Evolutionary conservation across 1,139 yeast species (phyloP).

Genomic region (Torulaspora globosa): DNA sequence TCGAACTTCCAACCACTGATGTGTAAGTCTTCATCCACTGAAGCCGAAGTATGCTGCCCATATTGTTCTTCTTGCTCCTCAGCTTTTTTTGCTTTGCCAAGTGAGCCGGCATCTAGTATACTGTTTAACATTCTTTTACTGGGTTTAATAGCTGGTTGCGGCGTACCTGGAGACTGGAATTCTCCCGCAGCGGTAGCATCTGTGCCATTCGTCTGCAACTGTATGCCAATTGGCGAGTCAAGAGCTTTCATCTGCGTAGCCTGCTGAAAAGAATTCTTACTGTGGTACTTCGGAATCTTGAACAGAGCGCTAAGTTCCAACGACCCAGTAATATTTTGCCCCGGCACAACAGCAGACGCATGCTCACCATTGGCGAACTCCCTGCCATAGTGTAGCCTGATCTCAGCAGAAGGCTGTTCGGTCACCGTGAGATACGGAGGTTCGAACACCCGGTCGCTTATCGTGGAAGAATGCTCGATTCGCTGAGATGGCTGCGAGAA

Average conservation of each 20-base stretch:
- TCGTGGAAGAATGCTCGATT: conserved; percentile 7
- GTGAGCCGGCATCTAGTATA: conserved; percentile 17
- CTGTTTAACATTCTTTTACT: conserved; percentile 25
- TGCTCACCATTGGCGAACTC: conserved; percentile 30
- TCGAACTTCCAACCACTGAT: conserved; percentile 38
- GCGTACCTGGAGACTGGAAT: conserved; percentile 5
- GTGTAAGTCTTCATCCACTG: conserved; percentile 20
- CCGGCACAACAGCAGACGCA: conserved; percentile 34
- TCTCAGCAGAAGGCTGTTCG: conserved; percentile 32
- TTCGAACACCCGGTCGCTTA: conserved; percentile 19
- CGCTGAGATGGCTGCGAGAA: not conserved
- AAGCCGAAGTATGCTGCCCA: conserved; percentile 6
- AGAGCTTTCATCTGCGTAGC: conserved; percentile 34
- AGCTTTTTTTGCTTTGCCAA: conserved; percentile 15
- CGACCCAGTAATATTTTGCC: conserved; percentile 41
- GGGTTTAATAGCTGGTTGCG: conserved; percentile 21
- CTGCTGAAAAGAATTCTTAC: conserved; percentile 32
- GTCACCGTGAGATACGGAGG: conserved; percentile 28
- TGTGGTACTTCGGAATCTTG: conserved; percentile 39
- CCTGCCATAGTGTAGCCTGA: conserved; percentile 26
- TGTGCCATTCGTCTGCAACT: conserved; percentile 1
- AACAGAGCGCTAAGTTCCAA: conserved; percentile 38
- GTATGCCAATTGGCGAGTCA: conserved; percentile 30
- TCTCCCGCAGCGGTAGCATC: conserved; percentile 8
- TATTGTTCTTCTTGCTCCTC: conserved; percentile 16